Conservation (phyloP, 1,139 yeast species). For the Suhomyces atakaporum region DNA sequence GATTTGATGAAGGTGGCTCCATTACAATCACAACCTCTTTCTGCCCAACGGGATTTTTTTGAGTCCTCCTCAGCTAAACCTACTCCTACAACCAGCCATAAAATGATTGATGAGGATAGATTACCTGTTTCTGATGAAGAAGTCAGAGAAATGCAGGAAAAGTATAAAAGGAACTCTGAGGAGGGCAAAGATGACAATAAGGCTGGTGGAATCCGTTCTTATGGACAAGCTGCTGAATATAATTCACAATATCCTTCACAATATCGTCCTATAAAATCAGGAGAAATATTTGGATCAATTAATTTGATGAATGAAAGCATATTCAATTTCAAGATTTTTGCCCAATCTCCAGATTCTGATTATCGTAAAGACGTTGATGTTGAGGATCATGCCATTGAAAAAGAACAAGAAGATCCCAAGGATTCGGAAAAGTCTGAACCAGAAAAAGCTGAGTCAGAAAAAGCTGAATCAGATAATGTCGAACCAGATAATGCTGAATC, state of each 20-base stretch:
- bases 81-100: slow-evolving; percentile 9
- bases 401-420: slow-evolving; percentile 10
- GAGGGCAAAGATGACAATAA: slow-evolving; percentile 2
- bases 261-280: slow-evolving; percentile 17
- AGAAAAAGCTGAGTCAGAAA: slow-evolving; percentile 10
- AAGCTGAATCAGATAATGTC: slow-evolving; percentile 2
- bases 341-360: slow-evolving; percentile 12
- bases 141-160: slow-evolving; percentile 40
- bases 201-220: not conserved
- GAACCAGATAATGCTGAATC: slow-evolving; percentile 9
- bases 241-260: slow-evolving; percentile 5
- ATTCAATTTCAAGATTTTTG: slow-evolving; percentile 45
- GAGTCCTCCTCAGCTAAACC: slow-evolving; percentile 18
- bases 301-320: slow-evolving; percentile 46
- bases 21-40: slow-evolving; percentile 53
- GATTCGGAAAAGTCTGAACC: too few relatives aligned
- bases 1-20: slow-evolving; percentile 54
- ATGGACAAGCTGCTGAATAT: slow-evolving; percentile 3
- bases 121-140: slow-evolving; percentile 42
- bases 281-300: slow-evolving; percentile 45
- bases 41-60: slow-evolving; percentile 53
- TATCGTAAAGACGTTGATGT: slow-evolving; percentile 16
- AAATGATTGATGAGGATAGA: slow-evolving; percentile 33
- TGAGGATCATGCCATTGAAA: slow-evolving; percentile 14
- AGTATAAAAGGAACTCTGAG: slow-evolving; percentile 21